These are phyloP conservation scores for Echinosophora koreensis DNA, from an alignment of 306 rosid species.

Conservation along the genomic window DNA sequence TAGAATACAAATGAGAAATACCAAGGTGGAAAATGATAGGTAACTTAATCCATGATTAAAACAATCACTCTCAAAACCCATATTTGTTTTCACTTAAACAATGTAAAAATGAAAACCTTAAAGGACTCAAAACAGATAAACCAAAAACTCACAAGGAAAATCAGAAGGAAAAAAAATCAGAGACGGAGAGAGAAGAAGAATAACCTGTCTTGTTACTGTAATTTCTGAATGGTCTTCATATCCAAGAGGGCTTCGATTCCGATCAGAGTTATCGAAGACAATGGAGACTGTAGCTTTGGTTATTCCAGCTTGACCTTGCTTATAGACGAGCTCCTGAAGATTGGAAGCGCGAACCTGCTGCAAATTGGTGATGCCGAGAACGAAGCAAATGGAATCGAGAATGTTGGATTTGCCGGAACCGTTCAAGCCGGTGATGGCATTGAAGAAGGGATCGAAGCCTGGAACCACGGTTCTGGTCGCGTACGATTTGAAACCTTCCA, in stretches of 20 bases:
- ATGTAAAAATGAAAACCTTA: not conserved
- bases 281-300: constrained; percentile 96
- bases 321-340: constrained; percentile 95
- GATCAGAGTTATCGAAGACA: constrained; percentile 77
- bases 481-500: constrained; percentile 98
- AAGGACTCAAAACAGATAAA: not conserved
- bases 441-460: constrained; percentile 87
- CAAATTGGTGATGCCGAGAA: constrained; percentile 87
- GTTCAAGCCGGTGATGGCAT: constrained; percentile 92
- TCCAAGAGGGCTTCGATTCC: constrained; percentile 85
- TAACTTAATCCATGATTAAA: too few species aligned
- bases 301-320: constrained; percentile 97
- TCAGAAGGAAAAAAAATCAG: not conserved
- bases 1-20: too few species aligned
- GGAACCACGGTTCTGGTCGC: constrained; percentile 93
- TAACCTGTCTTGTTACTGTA: constrained; percentile 93
- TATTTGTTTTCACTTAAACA: too few species aligned
- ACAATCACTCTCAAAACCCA: too few species aligned
- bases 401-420: constrained; percentile 98
- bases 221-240: constrained; percentile 82
- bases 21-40: too few species aligned
- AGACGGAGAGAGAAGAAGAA: too few species aligned
- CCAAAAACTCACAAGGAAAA: constrained; percentile 15
- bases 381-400: constrained; percentile 93
- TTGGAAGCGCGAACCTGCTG: constrained; percentile 95